Evolutionary conservation across 192 early-diverging fungal species (phyloP), one percentile per base, ranked within the genome.

Genomic region (Spizellomyces punctatus): DNA sequence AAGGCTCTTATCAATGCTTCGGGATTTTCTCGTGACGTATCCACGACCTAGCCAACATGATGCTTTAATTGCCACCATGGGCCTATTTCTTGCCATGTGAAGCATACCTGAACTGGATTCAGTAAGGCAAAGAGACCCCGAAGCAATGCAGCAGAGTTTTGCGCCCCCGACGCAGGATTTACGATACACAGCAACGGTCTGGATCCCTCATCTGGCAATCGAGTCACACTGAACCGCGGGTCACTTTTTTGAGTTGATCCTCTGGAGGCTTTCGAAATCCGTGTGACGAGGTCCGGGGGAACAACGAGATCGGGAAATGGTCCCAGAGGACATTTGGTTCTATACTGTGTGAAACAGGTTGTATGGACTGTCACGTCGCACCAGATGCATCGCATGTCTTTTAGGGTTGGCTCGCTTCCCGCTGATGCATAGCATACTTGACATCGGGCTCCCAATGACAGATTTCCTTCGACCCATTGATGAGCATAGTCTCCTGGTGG

Each of bases 101-200:
- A 61, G 21, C 69, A 10, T 50, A 82, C 68, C 73, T 82, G 81
- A 49, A 79, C 52, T 36, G 76, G 74, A 67, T 83, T 80, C 27
- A 80, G 52, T 22, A 80, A 50, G 43, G 59, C 46, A 56, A 73
- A 73, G 27, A 83, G 67, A 48, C 63, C 67, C 46, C 76, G 56
- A 45, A 81, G 57, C 1, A 84, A 73, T 42, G 65, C 71, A 12
- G 75, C 50, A 8, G 78, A 72, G 44, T 74, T 77, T 72, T 77
- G 71, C 44, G 71, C 64, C 4, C 82, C 82, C 4, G 82, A 81
- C 10, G 73, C 63, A 12, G 82, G 82, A 67, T 84, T 84, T 12
- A 84, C 73, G 19, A 84, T 63, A 21, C 75, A 76, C 0, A 76
- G n/a, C 19, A 76, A 50, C n/a, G 75, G 75, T 12, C 58, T 52